phyloP scores from a whole-genome alignment of 768 basidiomycete genomes.

The Nevesoporus exiguus region DNA sequence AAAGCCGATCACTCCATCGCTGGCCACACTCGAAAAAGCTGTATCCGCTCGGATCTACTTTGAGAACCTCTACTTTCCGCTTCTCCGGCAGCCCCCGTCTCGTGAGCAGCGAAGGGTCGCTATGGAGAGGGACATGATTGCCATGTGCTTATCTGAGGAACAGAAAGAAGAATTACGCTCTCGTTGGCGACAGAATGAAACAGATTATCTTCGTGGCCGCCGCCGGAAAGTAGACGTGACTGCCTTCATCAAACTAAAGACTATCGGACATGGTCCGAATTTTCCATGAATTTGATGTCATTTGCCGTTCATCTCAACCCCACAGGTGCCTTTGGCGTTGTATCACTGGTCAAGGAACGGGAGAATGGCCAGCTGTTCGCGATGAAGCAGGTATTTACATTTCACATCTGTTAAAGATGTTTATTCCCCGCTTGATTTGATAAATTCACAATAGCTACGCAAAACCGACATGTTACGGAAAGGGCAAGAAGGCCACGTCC shows the following conservation, averaged over 20 bases:
- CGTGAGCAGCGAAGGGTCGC: conserved; percentile 81
- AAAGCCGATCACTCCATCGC: conserved; percentile 74
- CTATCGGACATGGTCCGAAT: conserved; percentile 83
- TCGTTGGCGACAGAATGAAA: conserved; percentile 86
- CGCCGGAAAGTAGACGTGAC: conserved; percentile 79
- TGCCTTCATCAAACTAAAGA: conserved; percentile 86
- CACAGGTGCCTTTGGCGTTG: conserved; percentile 92
- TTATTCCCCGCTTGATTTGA: conserved; percentile 23
- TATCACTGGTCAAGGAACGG: conserved; percentile 85
- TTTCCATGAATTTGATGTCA: conserved; percentile 27
- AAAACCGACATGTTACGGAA: conserved; percentile 93
- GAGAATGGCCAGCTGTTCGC: conserved; percentile 79
- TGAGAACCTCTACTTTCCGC: conserved; percentile 83
- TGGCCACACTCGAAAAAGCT: conserved; percentile 90
- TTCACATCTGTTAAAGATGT: conserved; percentile 26
- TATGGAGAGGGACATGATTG: conserved; percentile 84
- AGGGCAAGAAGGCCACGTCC: conserved; percentile 96
- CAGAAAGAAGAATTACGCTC: conserved; percentile 71
- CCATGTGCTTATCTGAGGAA: conserved; percentile 63
- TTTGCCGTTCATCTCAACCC: conserved; percentile 28
- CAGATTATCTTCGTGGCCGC: conserved; percentile 81
- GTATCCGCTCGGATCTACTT: conserved; percentile 93
- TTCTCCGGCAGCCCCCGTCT: conserved; percentile 80
- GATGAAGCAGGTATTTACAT: conserved; percentile 84
- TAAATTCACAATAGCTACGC: conserved; percentile 52